Percentiles rank a stretch among this genome's conserved stretches.
Evolutionary conservation across 2,329 filamentous ascomycete genomes (phyloP).

Genomic region (Aspergillus fumigatiaffinis): DNA sequence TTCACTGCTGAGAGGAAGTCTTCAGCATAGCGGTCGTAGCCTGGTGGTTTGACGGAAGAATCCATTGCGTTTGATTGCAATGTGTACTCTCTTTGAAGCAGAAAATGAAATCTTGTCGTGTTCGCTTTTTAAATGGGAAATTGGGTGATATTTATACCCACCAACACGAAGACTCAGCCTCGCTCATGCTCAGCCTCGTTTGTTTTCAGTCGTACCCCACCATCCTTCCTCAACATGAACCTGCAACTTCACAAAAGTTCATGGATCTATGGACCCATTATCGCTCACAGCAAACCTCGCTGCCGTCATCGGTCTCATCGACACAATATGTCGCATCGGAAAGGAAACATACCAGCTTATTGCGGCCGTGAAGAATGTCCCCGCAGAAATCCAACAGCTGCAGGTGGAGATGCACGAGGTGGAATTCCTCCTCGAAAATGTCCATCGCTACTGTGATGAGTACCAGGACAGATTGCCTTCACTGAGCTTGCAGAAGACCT

Average conservation of each 20-base stretch:
- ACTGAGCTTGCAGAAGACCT: not conserved
- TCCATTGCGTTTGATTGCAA: not conserved
- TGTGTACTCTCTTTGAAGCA: not conserved
- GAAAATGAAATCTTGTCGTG: not conserved
- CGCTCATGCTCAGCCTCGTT: not conserved
- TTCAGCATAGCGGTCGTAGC: not conserved
- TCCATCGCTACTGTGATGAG: not conserved
- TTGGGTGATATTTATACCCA: not conserved
- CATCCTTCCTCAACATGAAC: not conserved
- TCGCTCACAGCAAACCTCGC: not conserved
- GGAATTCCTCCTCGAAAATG: not conserved
- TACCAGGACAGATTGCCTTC: not conserved
- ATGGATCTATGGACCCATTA: not conserved
- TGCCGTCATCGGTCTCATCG: not conserved
- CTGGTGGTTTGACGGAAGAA: not conserved
- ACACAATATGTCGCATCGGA: not conserved
- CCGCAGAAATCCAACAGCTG: not conserved
- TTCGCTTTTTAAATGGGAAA: not conserved
- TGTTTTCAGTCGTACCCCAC: not conserved
- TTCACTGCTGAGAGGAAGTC: not conserved
- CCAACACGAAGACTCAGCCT: not conserved
- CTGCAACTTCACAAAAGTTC: not conserved
- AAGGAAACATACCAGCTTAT: not conserved
- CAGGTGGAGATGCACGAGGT: not conserved
- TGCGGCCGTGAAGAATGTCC: not conserved